Conservation (phyloP, 2,329 filamentous ascomycete genomes). For the Pseudodiploospora longispora region DNA sequence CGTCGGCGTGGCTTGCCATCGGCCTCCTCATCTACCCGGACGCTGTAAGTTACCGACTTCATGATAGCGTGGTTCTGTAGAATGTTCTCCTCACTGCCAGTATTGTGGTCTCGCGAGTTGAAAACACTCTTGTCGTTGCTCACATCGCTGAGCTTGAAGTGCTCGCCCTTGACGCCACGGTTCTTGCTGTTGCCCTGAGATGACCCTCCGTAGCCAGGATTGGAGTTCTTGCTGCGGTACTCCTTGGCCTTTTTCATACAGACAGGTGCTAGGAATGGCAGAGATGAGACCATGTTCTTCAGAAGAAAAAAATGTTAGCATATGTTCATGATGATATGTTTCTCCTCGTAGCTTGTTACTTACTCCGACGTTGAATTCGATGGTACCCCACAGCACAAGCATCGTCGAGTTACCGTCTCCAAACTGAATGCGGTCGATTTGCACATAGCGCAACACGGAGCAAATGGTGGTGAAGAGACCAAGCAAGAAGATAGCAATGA, state of each 20-base stretch:
- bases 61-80: slow-evolving; percentile 26
- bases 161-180: slow-evolving; percentile 19
- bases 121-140: slow-evolving; percentile 24
- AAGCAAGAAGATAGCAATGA: slow-evolving; percentile 43
- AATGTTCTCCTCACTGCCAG: slow-evolving; percentile 32
- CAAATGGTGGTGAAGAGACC: slow-evolving; percentile 48
- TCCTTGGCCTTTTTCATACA: slow-evolving; percentile 34
- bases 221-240: slow-evolving; percentile 31
- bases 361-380: slow-evolving; percentile 51
- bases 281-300: slow-evolving; percentile 38
- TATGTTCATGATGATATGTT: neutral
- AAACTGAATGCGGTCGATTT: slow-evolving; percentile 41
- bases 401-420: slow-evolving; percentile 48
- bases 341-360: slow-evolving; percentile 11
- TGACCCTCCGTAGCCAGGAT: slow-evolving; percentile 18
- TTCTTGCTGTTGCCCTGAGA: slow-evolving; percentile 16
- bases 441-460: slow-evolving; percentile 42
- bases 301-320: neutral
- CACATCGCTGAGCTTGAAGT: slow-evolving; percentile 31
- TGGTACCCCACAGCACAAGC: slow-evolving; percentile 47
- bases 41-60: slow-evolving; percentile 35
- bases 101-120: slow-evolving; percentile 16
- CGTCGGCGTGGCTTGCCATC: neutral
- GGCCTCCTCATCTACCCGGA: slow-evolving; percentile 25
- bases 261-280: slow-evolving; percentile 37